Percentiles rank a stretch among this genome's conserved stretches.
Conservation (phyloP, 2,329 filamentous ascomycete species). For the Colletotrichum eremochloae region DNA sequence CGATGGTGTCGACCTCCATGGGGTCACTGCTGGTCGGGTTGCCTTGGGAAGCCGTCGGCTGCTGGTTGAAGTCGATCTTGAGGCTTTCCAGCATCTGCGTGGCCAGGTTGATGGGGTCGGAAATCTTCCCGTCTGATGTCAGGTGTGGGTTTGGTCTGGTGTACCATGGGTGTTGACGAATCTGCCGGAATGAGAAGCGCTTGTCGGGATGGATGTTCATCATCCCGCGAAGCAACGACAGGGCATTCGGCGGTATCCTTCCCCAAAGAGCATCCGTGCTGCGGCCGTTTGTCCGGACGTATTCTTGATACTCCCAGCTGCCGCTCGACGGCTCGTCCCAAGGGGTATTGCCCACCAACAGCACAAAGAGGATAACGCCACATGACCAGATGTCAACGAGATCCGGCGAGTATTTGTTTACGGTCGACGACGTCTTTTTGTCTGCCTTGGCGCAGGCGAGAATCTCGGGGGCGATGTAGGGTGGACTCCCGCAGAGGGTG, state of each 20-base stretch:
- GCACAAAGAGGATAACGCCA: constrained; percentile 95
- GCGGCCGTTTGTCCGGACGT: constrained; percentile 81
- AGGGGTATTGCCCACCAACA: constrained; percentile 95
- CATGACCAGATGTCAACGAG: constrained; percentile 96
- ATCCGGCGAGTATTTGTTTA: constrained; percentile 79
- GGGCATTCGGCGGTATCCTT: constrained; percentile 77
- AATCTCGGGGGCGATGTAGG: constrained; percentile 97
- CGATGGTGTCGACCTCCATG: constrained; percentile 77
- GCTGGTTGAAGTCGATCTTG: constrained; percentile 85
- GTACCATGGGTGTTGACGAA: constrained; percentile 95
- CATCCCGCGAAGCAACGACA: constrained; percentile 93
- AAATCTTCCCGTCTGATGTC: constrained; percentile 78
- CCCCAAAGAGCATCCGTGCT: constrained; percentile 90
- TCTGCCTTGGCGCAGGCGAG: constrained; percentile 65
- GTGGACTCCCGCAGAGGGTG: constrained; percentile 94
- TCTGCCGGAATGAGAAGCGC: constrained; percentile 87
- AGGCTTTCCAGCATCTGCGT: constrained; percentile 94
- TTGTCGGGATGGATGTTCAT: constrained; percentile 81
- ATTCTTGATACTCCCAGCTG: constrained; percentile 94
- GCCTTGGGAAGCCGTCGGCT: constrained; percentile 66
- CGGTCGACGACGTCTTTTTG: constrained; percentile 59
- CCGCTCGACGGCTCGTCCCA: constrained; percentile 92
- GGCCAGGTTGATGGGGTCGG: constrained; percentile 86
- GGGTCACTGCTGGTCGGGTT: constrained; percentile 57
- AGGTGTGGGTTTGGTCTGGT: constrained; percentile 85